A percentile compares a stretch with the other conserved stretches of the same genome.
Evolutionary conservation across 2,329 filamentous ascomycete species (phyloP).

Genomic region (Diplodia intermedia): DNA sequence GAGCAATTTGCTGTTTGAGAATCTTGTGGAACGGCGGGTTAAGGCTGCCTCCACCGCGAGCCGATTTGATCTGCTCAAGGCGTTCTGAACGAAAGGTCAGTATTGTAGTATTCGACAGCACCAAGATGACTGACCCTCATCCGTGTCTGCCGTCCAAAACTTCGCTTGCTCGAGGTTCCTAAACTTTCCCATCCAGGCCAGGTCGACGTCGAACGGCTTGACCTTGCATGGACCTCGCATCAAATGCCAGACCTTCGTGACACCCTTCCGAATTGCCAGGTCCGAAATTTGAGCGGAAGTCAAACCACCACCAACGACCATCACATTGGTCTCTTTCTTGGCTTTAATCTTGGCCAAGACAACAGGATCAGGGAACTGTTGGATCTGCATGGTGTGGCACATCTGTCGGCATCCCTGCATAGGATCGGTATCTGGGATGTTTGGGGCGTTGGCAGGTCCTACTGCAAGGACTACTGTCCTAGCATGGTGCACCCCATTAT

Average conservation of each 20-base stretch:
- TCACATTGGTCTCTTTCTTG: conserved; percentile 63
- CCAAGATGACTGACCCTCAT: conserved; percentile 55
- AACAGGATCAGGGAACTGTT: conserved; percentile 61
- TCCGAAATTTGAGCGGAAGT: conserved; percentile 78
- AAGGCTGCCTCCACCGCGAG: conserved; percentile 78
- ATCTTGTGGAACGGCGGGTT: conserved; percentile 72
- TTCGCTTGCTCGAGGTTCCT: conserved; percentile 76
- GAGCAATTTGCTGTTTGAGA: conserved; percentile 65
- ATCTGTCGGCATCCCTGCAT: conserved; percentile 51
- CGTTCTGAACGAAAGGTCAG: conserved; percentile 56
- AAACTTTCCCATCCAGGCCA: conserved; percentile 84
- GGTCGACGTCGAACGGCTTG: conserved; percentile 79
- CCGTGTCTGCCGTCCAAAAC: conserved; percentile 78
- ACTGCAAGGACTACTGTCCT: conserved; percentile 72
- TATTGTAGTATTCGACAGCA: background rate
- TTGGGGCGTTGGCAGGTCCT: conserved; percentile 69
- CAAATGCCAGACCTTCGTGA: conserved; percentile 72
- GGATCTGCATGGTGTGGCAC: conserved; percentile 71
- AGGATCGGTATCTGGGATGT: conserved; percentile 47
- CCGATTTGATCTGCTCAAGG: conserved; percentile 68
- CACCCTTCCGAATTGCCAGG: conserved; percentile 68
- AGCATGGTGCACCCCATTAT: conserved; percentile 62
- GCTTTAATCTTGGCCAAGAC: conserved; percentile 61
- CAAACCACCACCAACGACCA: conserved; percentile 77
- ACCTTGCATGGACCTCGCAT: conserved; percentile 68